phyloP scores from a whole-genome alignment of 345 rosid genomes.

The Gossypium bickii region DNA sequence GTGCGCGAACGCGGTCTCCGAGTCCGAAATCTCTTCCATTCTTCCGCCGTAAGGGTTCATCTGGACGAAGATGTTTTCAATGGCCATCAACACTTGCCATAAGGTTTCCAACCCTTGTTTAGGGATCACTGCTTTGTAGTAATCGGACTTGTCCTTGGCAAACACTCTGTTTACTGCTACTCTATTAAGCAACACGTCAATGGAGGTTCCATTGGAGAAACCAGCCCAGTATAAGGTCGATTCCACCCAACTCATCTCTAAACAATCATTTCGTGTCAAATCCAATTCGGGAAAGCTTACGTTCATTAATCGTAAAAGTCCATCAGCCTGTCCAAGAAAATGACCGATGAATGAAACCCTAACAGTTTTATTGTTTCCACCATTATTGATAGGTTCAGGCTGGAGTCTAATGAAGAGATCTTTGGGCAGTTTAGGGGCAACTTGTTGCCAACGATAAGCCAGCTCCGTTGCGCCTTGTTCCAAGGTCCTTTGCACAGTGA shows the following conservation, averaged over 20 bases:
- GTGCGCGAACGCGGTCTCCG: not conserved
- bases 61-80: not conserved
- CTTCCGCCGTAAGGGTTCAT: not conserved
- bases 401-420: constrained; percentile 35
- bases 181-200: not conserved
- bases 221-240: not conserved
- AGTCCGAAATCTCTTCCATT: not conserved
- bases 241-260: not conserved
- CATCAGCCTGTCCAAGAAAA: constrained; percentile 6
- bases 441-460: constrained; percentile 32
- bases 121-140: not conserved
- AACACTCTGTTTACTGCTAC: not conserved
- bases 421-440: constrained; percentile 23
- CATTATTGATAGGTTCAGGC: not conserved
- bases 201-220: not conserved
- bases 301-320: constrained; percentile 19
- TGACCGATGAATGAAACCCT: constrained; percentile 23
- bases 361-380: constrained; percentile 17
- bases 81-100: not conserved
- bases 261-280: constrained; percentile 25
- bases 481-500: constrained; percentile 12
- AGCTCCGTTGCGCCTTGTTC: constrained; percentile 30
- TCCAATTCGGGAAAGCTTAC: constrained; percentile 31
- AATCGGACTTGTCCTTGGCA: not conserved
- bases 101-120: not conserved